Base-by-base conservation (phyloP, 108 stramenopile species). In the Asterionellopsis glacialis region DNA sequence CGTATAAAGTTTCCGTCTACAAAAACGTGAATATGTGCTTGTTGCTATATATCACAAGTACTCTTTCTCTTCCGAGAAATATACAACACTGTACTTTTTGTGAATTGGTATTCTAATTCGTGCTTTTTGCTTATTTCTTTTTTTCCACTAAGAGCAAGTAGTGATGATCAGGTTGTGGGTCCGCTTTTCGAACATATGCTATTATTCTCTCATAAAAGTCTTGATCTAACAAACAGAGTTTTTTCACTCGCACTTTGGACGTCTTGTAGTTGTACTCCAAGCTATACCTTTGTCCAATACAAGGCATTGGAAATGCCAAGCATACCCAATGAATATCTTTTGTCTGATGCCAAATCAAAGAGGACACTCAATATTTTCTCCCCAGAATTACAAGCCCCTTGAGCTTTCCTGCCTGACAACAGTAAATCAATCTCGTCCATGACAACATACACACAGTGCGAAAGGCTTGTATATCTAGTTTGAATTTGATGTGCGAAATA, bases 401-500 rank as follows among this genome's bases (percentile, higher is more conserved):
- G 1, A 18, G 11, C 41, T 58, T 23, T 21, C 23, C 6, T 54
- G 16, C 24, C 43, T 49, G 55, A 69, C 27, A 86, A 50, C 14
- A 91, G 51, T 51, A 71, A 69, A 47, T 91, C 90, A 15, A 91
- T 73, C 68, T 91, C 90, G 65, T 91, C 90, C 15, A 91, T 18
- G 16, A 91, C 65, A 42, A 90, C 64, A 23, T 88, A 49, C 9
- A 79, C 49, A 0, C 68, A 45, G 44, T 22, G 21, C 7, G 47
- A 48, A 4, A 5, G 16, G 47, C 9, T 15, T 23, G 53, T n/a
- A 16, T 1, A 23, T 27, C 15, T 11, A 54, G 22, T n/a, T n/a
- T 54, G 16, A 7, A 4, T 21, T 48, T 21, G 19, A 48, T 4
- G 9, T 21, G 19, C 2, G 16, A 19, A 27, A 54, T 54, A 26